Base-by-base conservation (phyloP, 345 rosid species). In the Sonneratia caseolaris region DNA sequence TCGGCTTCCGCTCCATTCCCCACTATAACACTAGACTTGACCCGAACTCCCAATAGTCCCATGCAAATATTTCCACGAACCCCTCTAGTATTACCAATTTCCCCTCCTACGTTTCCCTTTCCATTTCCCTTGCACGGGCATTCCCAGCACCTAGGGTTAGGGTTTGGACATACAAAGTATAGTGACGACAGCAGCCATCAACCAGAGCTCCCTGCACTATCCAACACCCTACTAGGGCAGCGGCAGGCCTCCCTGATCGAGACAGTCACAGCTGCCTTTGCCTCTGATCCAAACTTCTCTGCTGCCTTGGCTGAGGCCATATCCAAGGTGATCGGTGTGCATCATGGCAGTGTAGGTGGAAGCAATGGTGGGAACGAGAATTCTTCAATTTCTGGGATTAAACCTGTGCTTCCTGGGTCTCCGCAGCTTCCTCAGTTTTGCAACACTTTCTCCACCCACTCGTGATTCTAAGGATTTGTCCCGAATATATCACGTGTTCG, bases 381-480 rank as follows among this genome's bases (percentile, higher is more conserved):
- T 37, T 40, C n/a, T 66, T 59, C 59, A 7, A 64, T 73, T 16
- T 72, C 82, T 42, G 76, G 66, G 49, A 68, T 71, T 43, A 61
- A 74, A 53, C 80, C 79, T n/a, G 80, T 76, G 11, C 70, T 74
- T 72, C 88, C 87, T 10, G 89, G 84, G 27, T 88, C 97, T 13
- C 91, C 98, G 22, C 93, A 84, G 72, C 87, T 85, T 83, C 98
- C 89, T 68, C 96, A 91, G 68, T 88, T 95, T 76, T 91, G 97
- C 89, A 91, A 96, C 77, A 93, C 96, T 73, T 89, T 91, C 79
- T 87, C 97, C 71, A 85, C 90, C 45, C 89, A 79, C 76, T 88
- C 79, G 5, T 71, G 38, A 71, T n/a, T 45, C 70, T 67, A 37
- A 27, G 37, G 18, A 27, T 62, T 14, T 35, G 3, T 35, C 5